Conservation (phyloP, 306 rosid genomes). For the Dryas drummondii region DNA sequence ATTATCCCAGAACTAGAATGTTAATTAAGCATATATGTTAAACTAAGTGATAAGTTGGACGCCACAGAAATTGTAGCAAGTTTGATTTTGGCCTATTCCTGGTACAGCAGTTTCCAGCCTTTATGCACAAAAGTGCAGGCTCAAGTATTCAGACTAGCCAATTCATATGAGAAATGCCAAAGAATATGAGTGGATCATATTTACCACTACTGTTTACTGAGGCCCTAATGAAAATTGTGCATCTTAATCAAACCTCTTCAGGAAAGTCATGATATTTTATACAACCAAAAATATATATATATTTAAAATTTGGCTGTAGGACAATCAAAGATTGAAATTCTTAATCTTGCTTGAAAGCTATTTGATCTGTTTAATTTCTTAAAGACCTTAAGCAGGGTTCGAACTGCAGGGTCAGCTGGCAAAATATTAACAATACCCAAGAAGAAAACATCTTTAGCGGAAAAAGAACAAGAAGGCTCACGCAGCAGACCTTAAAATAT, state of each 20-base stretch:
- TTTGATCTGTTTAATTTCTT: no score
- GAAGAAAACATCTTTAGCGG: not conserved
- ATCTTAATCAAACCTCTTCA: not conserved
- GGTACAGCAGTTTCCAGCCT: not conserved
- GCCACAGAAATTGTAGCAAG: not conserved
- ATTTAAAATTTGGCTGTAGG: no score
- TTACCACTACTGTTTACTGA: not conserved
- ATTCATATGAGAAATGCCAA: not conserved
- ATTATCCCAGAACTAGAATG: not conserved
- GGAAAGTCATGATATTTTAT: no score
- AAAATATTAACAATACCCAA: not conserved
- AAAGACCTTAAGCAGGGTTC: no score
- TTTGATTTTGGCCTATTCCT: not conserved
- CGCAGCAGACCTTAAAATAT: constrained; percentile 57
- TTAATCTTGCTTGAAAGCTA: no score
- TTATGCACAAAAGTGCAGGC: not conserved
- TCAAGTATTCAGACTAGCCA: not conserved
- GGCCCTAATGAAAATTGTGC: not conserved
- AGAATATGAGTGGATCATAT: not conserved
- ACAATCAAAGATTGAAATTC: no score
- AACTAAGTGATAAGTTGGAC: not conserved
- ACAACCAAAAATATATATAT: no score
- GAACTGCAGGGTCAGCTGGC: no score
- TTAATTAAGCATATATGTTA: not conserved
- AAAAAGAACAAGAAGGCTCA: not conserved